These are phyloP conservation scores for Pholiota molesta DNA, from an alignment of 768 basidiomycete species.

Conservation along the genomic window DNA sequence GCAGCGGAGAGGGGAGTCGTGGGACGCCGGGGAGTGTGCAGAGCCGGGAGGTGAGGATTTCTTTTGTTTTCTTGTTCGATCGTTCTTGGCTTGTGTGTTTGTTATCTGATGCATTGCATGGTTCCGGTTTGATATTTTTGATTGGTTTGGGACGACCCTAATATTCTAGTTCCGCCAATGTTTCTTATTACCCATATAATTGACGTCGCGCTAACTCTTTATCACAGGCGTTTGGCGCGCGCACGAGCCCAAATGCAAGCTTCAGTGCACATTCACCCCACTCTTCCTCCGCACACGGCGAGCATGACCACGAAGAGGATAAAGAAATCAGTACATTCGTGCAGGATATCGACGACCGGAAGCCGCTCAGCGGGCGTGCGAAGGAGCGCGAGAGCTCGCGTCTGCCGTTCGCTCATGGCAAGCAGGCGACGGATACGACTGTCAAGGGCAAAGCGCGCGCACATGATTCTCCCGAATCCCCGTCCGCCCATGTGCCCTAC, in stretches of 20 bases:
- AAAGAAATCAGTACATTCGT: constrained; percentile 81
- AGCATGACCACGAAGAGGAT: constrained; percentile 54
- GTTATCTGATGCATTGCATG: background rate
- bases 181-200: background rate
- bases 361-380: constrained; percentile 55
- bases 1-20: constrained; percentile 15
- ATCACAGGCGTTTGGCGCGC: background rate
- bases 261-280: constrained; percentile 19
- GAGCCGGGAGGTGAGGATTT: constrained; percentile 23
- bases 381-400: constrained; percentile 21
- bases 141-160: background rate
- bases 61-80: constrained; percentile 12
- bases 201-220: background rate
- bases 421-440: constrained; percentile 12
- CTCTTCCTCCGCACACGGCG: constrained; percentile 43
- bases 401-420: background rate
- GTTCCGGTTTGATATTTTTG: background rate
- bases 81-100: background rate
- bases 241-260: background rate
- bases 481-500: constrained; percentile 5
- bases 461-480: background rate
- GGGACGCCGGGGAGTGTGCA: constrained; percentile 4
- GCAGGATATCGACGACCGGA: constrained; percentile 73
- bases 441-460: constrained; percentile 15
- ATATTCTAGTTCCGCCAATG: background rate